phyloP scores from a whole-genome alignment of 306 rosid genomes.

The Ceratonia siliqua region DNA sequence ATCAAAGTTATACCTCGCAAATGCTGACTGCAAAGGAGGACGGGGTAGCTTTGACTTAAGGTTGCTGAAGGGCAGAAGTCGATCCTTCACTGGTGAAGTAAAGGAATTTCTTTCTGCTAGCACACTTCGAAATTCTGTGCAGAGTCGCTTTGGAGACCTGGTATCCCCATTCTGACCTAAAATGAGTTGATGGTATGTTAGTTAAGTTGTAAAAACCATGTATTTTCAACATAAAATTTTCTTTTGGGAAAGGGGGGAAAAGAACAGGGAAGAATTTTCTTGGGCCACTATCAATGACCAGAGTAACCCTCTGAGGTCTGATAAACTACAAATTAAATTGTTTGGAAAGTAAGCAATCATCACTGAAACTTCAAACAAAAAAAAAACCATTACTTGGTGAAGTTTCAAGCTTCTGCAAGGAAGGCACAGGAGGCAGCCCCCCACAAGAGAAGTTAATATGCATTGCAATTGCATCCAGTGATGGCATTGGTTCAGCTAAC shows the following conservation, averaged over 20 bases:
- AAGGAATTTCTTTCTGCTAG: conserved; percentile 67
- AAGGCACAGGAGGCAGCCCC: conserved; percentile 70
- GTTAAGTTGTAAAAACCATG: conserved; percentile 6
- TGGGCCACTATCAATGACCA: neutral
- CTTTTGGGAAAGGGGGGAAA: neutral
- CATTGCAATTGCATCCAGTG: conserved; percentile 86
- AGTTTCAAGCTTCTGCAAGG: conserved; percentile 70
- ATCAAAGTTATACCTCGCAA: conserved; percentile 72
- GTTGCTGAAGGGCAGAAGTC: conserved; percentile 63
- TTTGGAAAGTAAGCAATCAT: neutral
- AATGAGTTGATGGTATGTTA: conserved; percentile 18
- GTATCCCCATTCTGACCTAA: conserved; percentile 71
- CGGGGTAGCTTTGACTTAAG: conserved; percentile 81
- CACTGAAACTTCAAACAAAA: conserved; percentile 17
- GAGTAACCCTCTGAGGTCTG: neutral
- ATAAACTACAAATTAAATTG: neutral
- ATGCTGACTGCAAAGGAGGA: conserved; percentile 93
- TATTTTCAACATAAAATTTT: neutral
- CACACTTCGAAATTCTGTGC: conserved; percentile 58
- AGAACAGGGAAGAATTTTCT: neutral
- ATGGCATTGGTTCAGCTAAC: conserved; percentile 97
- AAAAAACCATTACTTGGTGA: conserved; percentile 58
- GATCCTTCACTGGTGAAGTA: conserved; percentile 81
- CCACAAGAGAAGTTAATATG: conserved; percentile 79
- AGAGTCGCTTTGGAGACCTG: conserved; percentile 65